Evolutionary conservation across 805 yeast genomes (phyloP).

Genomic region (Candida ficus): DNA sequence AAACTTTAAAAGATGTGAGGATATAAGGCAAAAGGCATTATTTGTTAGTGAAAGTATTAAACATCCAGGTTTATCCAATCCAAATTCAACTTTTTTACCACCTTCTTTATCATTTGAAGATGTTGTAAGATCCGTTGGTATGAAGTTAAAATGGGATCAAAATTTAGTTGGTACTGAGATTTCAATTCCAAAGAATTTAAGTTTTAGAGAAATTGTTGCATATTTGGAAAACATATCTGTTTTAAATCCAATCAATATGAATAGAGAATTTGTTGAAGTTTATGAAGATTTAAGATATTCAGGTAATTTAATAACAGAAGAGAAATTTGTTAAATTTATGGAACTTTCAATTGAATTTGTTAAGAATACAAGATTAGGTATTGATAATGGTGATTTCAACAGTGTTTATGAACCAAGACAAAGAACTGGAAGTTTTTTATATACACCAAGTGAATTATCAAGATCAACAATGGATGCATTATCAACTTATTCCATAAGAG

Average conservation of each 20-base stretch:
- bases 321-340: slow-evolving; percentile 58
- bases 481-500: slow-evolving; percentile 5
- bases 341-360: slow-evolving; percentile 32
- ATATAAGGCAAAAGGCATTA: slow-evolving; percentile 32
- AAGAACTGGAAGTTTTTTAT: slow-evolving; percentile 1
- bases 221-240: slow-evolving; percentile 26
- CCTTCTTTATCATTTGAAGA: slow-evolving; percentile 43
- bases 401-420: background rate
- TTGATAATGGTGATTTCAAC: slow-evolving; percentile 1
- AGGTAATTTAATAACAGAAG: slow-evolving; percentile 51
- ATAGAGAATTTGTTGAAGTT: slow-evolving; percentile 36
- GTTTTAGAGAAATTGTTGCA: slow-evolving; percentile 39
- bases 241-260: slow-evolving; percentile 15
- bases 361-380: slow-evolving; percentile 17
- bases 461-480: slow-evolving; percentile 8
- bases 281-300: slow-evolving; percentile 72
- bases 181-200: slow-evolving; percentile 33
- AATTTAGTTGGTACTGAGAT: slow-evolving; percentile 30
- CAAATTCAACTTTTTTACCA: slow-evolving; percentile 31
- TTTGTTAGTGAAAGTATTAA: slow-evolving; percentile 37
- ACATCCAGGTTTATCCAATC: slow-evolving; percentile 50
- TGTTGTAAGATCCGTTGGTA: slow-evolving; percentile 54
- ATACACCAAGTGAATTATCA: slow-evolving; percentile 7
- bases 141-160: slow-evolving; percentile 49
- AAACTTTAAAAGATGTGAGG: slow-evolving; percentile 39